These are phyloP conservation scores for Raffaelea ambrosiae DNA, from an alignment of 2,329 filamentous ascomycete species.

Conservation along the genomic window DNA sequence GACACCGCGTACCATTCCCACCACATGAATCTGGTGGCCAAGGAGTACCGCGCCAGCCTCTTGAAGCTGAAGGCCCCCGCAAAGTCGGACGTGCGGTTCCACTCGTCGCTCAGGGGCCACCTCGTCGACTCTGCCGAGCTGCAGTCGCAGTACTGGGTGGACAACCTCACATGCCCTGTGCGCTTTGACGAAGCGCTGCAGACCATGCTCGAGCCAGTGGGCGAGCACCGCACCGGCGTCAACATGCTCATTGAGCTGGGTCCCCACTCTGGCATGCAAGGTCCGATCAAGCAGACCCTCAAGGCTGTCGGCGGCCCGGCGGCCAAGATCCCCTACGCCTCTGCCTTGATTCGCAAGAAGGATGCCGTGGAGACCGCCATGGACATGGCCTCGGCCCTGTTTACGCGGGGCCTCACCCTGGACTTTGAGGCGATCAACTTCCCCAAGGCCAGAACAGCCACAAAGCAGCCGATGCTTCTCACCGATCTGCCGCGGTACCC, in stretches of 20 bases:
- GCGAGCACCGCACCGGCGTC: slow-evolving; percentile 25
- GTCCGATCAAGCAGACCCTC: slow-evolving; percentile 17
- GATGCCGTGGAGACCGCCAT: slow-evolving; percentile 1
- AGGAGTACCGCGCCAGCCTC: slow-evolving; percentile 33
- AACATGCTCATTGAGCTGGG: slow-evolving; percentile 22
- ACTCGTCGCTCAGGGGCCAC: slow-evolving; percentile 36
- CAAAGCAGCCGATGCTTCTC: slow-evolving; percentile 18
- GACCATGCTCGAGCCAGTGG: slow-evolving; percentile 23
- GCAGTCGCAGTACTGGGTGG: slow-evolving; percentile 23
- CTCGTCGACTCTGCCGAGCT: slow-evolving; percentile 26
- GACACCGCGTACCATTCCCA: slow-evolving; percentile 46
- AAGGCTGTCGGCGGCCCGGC: background rate
- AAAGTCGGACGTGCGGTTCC: slow-evolving; percentile 28
- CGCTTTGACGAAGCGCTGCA: slow-evolving; percentile 29
- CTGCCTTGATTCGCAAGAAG: background rate
- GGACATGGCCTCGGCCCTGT: slow-evolving; percentile 34
- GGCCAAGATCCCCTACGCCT: background rate
- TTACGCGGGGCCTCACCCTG: slow-evolving; percentile 32
- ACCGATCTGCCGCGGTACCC: slow-evolving; percentile 16
- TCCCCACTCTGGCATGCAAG: slow-evolving; percentile 17
- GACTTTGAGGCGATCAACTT: slow-evolving; percentile 39
- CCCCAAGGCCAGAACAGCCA: slow-evolving; percentile 15
- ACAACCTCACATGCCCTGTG: slow-evolving; percentile 29
- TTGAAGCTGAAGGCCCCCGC: slow-evolving; percentile 20
- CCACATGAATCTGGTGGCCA: slow-evolving; percentile 42